Base-by-base conservation (phyloP, 176 grass and related monocot species). In the Guadua angustifolia region DNA sequence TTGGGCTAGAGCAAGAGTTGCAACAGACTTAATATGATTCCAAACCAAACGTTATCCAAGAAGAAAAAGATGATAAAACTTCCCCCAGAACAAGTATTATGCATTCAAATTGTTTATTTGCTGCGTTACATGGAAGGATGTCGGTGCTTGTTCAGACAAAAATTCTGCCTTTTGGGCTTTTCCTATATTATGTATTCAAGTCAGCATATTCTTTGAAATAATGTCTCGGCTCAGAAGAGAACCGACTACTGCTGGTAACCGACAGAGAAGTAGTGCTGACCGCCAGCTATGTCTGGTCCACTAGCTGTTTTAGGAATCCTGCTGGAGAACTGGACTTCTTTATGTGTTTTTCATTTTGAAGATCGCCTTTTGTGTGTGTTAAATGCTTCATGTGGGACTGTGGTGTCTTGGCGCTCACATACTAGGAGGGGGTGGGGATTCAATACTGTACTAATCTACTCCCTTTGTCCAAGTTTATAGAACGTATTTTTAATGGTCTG, bases 121-220 rank as follows among this genome's bases (percentile, higher is more conserved):
- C 63, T 33, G 12, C 0, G 21, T n/a, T 65, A 5, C 17, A 26
- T 60, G 22, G 45, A 82, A 55, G 71, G 13, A 71, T 81, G 53
- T 81, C 13, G 62, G 44, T 85, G 59, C n/a, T 75, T 69, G 22
- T 69, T 35, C 44, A 36, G 58, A 71, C 3, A 44, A 63, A 62
- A 80, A 11, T 7, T 35, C 52, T 29, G 2, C 36, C 26, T 40
- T 57, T 71, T 38, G 21, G 32, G 36, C 29, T 47, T 46, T 72
- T 66, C 47, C 49, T 82, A 21, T n/a, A 45, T 57, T 71, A 58
- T 66, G 10, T 57, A 72, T 59, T 18, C 59, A 71, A 82, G 13
- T n/a, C 46, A 71, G 57, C 32, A 58, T 82, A 89, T 86, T 77
- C 45, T 57, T 77, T n/a, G 64, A 77, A 82, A 86, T 56, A 82